Percentiles rank a stretch among this genome's conserved stretches.
phyloP scores from a whole-genome alignment of 495 filamentous ascomycete genomes.

The Annulohypoxylon bovei region DNA sequence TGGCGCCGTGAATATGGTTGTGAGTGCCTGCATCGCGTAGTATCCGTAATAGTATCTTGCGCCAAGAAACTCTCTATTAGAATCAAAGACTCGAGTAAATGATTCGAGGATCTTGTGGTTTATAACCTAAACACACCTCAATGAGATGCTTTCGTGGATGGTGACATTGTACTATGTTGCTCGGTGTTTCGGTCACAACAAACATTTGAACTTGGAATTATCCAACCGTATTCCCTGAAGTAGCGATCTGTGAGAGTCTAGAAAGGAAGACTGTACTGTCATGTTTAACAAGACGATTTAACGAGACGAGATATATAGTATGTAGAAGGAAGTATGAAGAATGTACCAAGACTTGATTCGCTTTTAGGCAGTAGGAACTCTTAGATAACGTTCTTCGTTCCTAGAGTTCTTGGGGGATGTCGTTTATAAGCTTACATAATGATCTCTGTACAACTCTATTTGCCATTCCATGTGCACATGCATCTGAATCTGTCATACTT shows the following conservation, averaged over 20 bases:
- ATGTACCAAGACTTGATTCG: neutral
- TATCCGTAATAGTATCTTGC: neutral
- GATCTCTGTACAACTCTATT: too few relatives aligned
- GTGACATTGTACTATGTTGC: neutral
- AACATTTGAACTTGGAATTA: too few relatives aligned
- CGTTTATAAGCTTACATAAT: neutral
- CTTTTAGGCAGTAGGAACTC: neutral
- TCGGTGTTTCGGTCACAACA: neutral
- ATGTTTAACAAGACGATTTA: neutral
- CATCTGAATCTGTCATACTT: too few relatives aligned
- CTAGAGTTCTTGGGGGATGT: neutral
- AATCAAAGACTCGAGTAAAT: neutral
- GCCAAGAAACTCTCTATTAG: neutral
- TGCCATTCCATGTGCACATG: too few relatives aligned
- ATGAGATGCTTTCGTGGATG: neutral
- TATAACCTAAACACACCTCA: neutral
- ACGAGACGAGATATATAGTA: neutral
- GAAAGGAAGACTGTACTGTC: neutral
- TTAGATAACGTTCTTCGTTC: neutral
- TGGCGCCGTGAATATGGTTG: conserved; percentile 38
- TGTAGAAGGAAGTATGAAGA: neutral
- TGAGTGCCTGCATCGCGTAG: conserved; percentile 33
- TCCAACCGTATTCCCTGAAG: neutral
- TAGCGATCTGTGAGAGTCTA: neutral
- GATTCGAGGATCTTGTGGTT: neutral